Evolutionary conservation across 371 early-diverging fungal genomes (phyloP).

Genomic region (Haplosporangium sp.): DNA sequence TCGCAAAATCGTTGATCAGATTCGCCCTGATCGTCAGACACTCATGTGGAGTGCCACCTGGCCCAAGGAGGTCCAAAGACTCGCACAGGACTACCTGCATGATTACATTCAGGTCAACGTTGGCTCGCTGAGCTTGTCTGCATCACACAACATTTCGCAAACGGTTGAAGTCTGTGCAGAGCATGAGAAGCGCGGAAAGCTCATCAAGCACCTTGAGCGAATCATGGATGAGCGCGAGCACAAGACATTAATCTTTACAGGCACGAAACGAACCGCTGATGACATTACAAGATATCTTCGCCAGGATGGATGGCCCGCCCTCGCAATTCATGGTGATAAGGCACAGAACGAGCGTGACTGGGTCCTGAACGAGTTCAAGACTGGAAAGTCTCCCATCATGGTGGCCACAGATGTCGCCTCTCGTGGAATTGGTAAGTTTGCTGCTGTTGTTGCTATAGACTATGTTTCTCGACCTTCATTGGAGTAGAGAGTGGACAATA

Average conservation of each 20-base stretch:
- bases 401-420: slow-evolving; percentile 99
- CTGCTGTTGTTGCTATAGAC: not conserved
- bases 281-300: slow-evolving; percentile 92
- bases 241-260: slow-evolving; percentile 97
- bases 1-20: slow-evolving; percentile 98
- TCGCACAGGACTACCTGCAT: slow-evolving; percentile 94
- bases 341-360: slow-evolving; percentile 98
- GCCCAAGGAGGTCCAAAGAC: slow-evolving; percentile 97
- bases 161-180: slow-evolving; percentile 90
- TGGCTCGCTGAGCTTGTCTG: slow-evolving; percentile 95
- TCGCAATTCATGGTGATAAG: slow-evolving; percentile 99
- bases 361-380: slow-evolving; percentile 93
- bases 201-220: slow-evolving; percentile 78
- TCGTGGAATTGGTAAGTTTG: slow-evolving; percentile 96
- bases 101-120: slow-evolving; percentile 99
- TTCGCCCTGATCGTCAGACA: slow-evolving; percentile 98
- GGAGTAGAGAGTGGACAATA: too few species aligned
- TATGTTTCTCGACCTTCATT: not conserved
- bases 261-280: slow-evolving; percentile 98
- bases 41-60: slow-evolving; percentile 99
- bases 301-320: slow-evolving; percentile 95
- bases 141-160: slow-evolving; percentile 96
- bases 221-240: slow-evolving; percentile 82
- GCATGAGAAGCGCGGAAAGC: slow-evolving; percentile 86
- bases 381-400: slow-evolving; percentile 91